phyloP scores from a whole-genome alignment of 805 yeast genomes.

The Saturnispora galanensis region DNA sequence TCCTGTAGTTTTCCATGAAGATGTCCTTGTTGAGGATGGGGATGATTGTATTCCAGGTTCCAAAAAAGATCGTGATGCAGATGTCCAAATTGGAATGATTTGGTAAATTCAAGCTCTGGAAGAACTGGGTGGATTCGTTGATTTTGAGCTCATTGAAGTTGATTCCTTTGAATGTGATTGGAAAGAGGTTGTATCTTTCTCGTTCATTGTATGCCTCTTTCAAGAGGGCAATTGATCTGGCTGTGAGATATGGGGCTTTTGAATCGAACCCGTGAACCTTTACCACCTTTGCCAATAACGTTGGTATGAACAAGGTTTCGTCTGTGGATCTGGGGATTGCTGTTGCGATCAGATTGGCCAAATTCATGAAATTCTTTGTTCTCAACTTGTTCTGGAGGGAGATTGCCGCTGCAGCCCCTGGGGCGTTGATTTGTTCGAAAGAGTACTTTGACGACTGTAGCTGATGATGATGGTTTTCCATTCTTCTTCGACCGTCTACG shows the following conservation, averaged over 20 bases:
- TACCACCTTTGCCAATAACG: slow-evolving; percentile 58
- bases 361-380: slow-evolving; percentile 34
- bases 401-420: slow-evolving; percentile 67
- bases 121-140: slow-evolving; percentile 37
- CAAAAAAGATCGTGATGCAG: slow-evolving; percentile 57
- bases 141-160: slow-evolving; percentile 30
- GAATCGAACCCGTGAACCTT: slow-evolving; percentile 64
- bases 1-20: slow-evolving; percentile 52
- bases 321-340: slow-evolving; percentile 71
- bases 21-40: slow-evolving; percentile 63
- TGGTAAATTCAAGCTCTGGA: slow-evolving; percentile 35
- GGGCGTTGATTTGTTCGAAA: slow-evolving; percentile 61
- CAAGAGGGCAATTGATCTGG: slow-evolving; percentile 58
- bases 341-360: slow-evolving; percentile 54
- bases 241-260: slow-evolving; percentile 59
- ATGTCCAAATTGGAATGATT: slow-evolving; percentile 57
- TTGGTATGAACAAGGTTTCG: slow-evolving; percentile 67
- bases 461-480: slow-evolving; percentile 13
- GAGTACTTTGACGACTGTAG: slow-evolving; percentile 22
- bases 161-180: slow-evolving; percentile 26
- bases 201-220: slow-evolving; percentile 39
- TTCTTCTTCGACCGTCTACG: background rate
- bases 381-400: slow-evolving; percentile 36
- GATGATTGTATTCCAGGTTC: slow-evolving; percentile 63
- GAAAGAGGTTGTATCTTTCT: slow-evolving; percentile 23